These are phyloP conservation scores for Somion occarium DNA, from an alignment of 1,284 basidiomycete species.

Conservation along the genomic window DNA sequence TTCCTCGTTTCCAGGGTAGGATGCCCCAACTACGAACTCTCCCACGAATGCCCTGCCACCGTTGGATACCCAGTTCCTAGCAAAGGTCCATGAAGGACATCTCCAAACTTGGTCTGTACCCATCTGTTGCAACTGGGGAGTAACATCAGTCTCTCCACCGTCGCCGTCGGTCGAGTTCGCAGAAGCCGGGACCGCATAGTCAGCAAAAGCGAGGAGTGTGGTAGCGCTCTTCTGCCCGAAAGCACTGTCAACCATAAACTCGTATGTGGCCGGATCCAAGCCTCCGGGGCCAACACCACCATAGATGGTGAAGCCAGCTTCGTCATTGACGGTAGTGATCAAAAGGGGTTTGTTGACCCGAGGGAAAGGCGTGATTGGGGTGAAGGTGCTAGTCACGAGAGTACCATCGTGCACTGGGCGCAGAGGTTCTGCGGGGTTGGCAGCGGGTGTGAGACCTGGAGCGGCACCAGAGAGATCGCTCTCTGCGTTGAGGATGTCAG, in stretches of 20 bases:
- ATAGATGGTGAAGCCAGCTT: slow-evolving; percentile 63
- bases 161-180: slow-evolving; percentile 22
- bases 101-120: slow-evolving; percentile 70
- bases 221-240: slow-evolving; percentile 47
- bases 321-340: slow-evolving; percentile 65
- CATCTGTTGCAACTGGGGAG: slow-evolving; percentile 52
- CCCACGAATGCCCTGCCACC: slow-evolving; percentile 71
- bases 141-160: slow-evolving; percentile 35
- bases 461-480: slow-evolving; percentile 37
- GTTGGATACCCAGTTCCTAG: slow-evolving; percentile 54
- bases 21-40: slow-evolving; percentile 60
- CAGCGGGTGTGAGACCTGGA: slow-evolving; percentile 36
- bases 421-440: slow-evolving; percentile 54
- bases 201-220: slow-evolving; percentile 40
- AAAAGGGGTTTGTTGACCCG: slow-evolving; percentile 59
- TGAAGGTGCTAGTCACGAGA: slow-evolving; percentile 54
- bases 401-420: slow-evolving; percentile 56
- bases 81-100: slow-evolving; percentile 69
- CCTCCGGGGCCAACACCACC: slow-evolving; percentile 30
- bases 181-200: slow-evolving; percentile 43
- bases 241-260: slow-evolving; percentile 34
- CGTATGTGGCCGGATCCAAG: slow-evolving; percentile 38
- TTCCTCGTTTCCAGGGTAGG: slow-evolving; percentile 60
- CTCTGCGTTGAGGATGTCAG: slow-evolving; percentile 49
- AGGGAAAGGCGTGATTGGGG: slow-evolving; percentile 52